A percentile compares a stretch with the other conserved stretches of the same genome.
Conservation (phyloP, 805 yeast species). For the Saccharomycopsis schoenii region DNA sequence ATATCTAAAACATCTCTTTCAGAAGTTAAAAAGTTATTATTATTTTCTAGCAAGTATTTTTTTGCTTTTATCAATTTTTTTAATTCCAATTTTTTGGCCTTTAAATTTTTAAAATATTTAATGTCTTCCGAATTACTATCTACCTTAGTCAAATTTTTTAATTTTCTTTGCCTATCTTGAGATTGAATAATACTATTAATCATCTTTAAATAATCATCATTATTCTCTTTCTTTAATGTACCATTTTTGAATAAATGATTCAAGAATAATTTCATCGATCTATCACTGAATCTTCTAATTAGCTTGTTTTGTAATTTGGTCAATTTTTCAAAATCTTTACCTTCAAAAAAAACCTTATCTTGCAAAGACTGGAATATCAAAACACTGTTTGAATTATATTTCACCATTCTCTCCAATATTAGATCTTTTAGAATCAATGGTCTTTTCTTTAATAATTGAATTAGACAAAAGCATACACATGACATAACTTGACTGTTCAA, state of each 20-base stretch:
- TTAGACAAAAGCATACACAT: constrained; percentile 56
- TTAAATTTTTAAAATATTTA: constrained; percentile 14
- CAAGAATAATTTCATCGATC: constrained; percentile 39
- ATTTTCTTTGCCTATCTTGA: constrained; percentile 15
- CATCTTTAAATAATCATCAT: constrained; percentile 7
- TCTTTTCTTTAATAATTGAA: constrained; percentile 55
- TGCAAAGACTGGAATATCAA: constrained; percentile 25
- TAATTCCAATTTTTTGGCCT: constrained; percentile 23
- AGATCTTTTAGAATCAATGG: constrained; percentile 40
- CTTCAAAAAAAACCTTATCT: constrained; percentile 19
- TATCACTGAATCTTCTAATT: constrained; percentile 52
- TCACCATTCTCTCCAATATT: constrained; percentile 36
- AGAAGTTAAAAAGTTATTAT: constrained; percentile 6
- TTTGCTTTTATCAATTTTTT: constrained; percentile 21
- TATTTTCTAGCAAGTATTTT: constrained; percentile 20
- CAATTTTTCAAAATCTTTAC: constrained; percentile 28
- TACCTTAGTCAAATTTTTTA: constrained; percentile 5
- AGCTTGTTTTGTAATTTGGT: constrained; percentile 30
- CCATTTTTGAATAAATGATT: constrained; percentile 13
- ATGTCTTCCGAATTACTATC: constrained; percentile 13
- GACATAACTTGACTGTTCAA: constrained; percentile 43
- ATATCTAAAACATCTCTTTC: constrained; percentile 18
- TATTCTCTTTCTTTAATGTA: background rate
- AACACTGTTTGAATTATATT: constrained; percentile 30
- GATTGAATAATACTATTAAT: constrained; percentile 7